Base-by-base conservation (phyloP, 495 filamentous ascomycete species). In the Penicillium dipodomyicola region DNA sequence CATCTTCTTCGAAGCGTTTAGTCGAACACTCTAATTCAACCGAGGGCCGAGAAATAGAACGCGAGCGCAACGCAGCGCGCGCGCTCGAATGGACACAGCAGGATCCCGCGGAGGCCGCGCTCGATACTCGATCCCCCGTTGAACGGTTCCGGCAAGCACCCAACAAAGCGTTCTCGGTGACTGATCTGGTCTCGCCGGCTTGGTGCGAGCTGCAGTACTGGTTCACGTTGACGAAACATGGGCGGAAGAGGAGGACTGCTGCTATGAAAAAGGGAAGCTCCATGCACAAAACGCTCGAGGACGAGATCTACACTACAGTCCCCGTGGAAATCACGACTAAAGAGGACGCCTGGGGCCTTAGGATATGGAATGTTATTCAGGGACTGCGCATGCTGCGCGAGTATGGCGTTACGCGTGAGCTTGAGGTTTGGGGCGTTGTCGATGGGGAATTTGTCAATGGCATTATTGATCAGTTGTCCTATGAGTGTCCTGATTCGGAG, bases 201-300 rank as follows among this genome's bases (percentile, higher is more conserved):
- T 98, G 94, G 94, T 98, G 94, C 68, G 95, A 98, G 69, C 72
- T 97, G 43, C 94, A 98, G 68, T 93, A 96, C 62, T 89, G 84
- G 79, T 97, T 91, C 74, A 86, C 83, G 1, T 80, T 98, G 30
- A 88, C 84, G 3, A 84, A 82, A 42, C 81, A 87, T 64, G 95
- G 95, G 17, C 81, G 78, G 62, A 92, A 87, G 70, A 84, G 77
- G 49, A 70, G 75, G 2, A 97, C 95, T 0, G 68, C 81, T 10
- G 90, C 89, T 1, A 98, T 98, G 94, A 87, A 85, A 64, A 76
- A 77, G 48, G 94, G 94, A 4, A 86, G 84, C 25, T 75, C 69
- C 4, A 81, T 97, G 11, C 94, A 98, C 60, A 84, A 92, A 67
- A 82, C 75, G 5, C 79, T 98, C 0, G 95, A 98, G 70, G 86